These are phyloP conservation scores for Pythium dissotocum DNA, from an alignment of 352 stramenopile species.

Conservation along the genomic window DNA sequence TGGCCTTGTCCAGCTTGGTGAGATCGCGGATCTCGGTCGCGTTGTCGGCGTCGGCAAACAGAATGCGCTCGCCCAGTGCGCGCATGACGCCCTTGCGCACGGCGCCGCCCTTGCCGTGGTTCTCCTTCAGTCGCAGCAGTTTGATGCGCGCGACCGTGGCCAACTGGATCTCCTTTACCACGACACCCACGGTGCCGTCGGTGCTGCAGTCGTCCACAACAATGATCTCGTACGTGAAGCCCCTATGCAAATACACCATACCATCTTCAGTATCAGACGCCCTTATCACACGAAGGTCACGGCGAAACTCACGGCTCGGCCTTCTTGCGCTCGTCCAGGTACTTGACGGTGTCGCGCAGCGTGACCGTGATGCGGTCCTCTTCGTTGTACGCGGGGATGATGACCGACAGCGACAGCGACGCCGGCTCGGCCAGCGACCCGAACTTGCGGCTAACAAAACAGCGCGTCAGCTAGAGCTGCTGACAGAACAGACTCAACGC, in stretches of 20 bases:
- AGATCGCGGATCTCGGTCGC: conserved; percentile 91
- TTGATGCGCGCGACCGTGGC: conserved; percentile 59
- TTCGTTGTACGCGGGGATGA: conserved; percentile 96
- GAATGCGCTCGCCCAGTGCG: conserved; percentile 69
- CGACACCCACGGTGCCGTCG: conserved; percentile 79
- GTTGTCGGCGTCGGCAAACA: conserved; percentile 93
- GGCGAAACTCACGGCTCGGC: conserved; percentile 38
- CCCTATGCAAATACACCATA: conserved; percentile 2
- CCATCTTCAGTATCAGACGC: background rate
- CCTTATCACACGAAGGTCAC: background rate
- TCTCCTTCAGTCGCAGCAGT: conserved; percentile 78
- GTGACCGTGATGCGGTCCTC: conserved; percentile 91
- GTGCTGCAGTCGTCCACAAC: conserved; percentile 93
- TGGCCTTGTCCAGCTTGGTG: conserved; percentile 65
- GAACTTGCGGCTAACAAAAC: conserved; percentile 43
- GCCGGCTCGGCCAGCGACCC: conserved; percentile 58
- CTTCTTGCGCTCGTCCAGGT: conserved; percentile 68
- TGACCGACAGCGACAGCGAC: conserved; percentile 78
- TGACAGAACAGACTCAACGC: background rate
- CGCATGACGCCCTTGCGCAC: conserved; percentile 89
- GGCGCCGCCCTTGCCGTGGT: conserved; percentile 92
- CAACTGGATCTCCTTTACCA: conserved; percentile 51
- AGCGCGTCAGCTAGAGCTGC: background rate
- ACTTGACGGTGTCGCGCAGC: conserved; percentile 87
- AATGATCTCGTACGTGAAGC: conserved; percentile 88